Evolutionary conservation across 2,329 filamentous ascomycete genomes (phyloP).

Genomic region (Sarocladium kiliense): DNA sequence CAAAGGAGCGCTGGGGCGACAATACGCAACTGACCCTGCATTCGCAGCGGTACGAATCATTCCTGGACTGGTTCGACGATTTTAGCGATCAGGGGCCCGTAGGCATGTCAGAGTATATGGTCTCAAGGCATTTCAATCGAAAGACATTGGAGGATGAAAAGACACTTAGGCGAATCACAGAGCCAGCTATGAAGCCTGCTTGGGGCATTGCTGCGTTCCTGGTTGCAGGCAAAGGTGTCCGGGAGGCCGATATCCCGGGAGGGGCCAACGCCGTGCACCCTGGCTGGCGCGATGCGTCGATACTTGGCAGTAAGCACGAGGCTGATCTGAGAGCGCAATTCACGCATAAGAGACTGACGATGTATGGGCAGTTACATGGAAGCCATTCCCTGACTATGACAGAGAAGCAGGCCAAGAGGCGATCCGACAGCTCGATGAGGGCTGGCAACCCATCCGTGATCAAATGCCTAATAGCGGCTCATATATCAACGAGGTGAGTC

Average conservation of each 20-base stretch:
- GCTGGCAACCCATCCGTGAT: slow-evolving; percentile 7
- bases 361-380: background rate
- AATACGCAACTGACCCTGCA: background rate
- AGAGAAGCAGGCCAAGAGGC: slow-evolving; percentile 19
- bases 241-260: slow-evolving; percentile 36
- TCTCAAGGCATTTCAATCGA: background rate
- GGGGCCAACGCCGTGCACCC: slow-evolving; percentile 43
- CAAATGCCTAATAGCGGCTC: slow-evolving; percentile 32
- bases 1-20: background rate
- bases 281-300: slow-evolving; percentile 39
- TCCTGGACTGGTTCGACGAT: background rate
- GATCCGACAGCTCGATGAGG: slow-evolving; percentile 19
- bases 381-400: background rate
- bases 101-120: background rate
- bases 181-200: slow-evolving; percentile 17
- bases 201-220: slow-evolving; percentile 21
- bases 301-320: background rate
- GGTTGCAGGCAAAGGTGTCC: slow-evolving; percentile 39
- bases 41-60: background rate
- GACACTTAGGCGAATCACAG: slow-evolving; percentile 29
- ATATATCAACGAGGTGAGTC: slow-evolving; percentile 39
- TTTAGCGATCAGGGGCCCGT: background rate
- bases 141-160: background rate
- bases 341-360: background rate
- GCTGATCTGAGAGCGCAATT: background rate